Conservation (phyloP, 495 filamentous ascomycete species). For the Talaromyces trachyspermus region DNA sequence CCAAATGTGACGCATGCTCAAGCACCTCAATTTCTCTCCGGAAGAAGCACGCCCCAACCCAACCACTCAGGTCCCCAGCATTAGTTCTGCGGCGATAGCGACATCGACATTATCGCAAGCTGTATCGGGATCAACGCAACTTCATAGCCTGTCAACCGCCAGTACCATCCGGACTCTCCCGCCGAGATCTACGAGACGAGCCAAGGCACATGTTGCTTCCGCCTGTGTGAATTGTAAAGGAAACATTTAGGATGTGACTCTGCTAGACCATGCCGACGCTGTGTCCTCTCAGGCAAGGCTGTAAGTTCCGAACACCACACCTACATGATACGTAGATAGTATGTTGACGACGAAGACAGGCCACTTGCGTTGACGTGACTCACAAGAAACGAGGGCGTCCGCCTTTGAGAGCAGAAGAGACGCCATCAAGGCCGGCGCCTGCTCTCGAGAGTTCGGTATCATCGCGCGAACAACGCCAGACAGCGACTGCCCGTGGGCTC, state of each 20-base stretch:
- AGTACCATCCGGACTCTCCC: conserved; percentile 26
- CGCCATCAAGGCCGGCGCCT: conserved; percentile 30
- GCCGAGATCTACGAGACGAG: conserved; percentile 66
- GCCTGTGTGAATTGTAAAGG: conserved; percentile 97
- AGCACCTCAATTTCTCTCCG: conserved; percentile 21
- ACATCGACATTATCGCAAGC: conserved; percentile 18
- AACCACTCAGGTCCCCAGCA: conserved; percentile 8
- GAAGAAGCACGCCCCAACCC: conserved; percentile 21
- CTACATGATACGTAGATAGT: too few species aligned
- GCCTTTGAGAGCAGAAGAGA: conserved; percentile 77
- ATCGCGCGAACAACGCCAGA: conserved; percentile 20
- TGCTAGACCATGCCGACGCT: conserved; percentile 55
- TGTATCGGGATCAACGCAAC: conserved; percentile 18
- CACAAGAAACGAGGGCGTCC: conserved; percentile 95
- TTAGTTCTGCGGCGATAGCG: neutral
- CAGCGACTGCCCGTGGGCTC: conserved; percentile 19
- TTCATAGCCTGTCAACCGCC: conserved; percentile 12
- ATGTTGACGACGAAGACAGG: conserved; percentile 38
- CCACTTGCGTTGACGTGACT: conserved; percentile 87
- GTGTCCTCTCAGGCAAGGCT: conserved; percentile 56
- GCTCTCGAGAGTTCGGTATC: conserved; percentile 21
- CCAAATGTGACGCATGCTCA: conserved; percentile 1
- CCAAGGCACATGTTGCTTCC: conserved; percentile 93
- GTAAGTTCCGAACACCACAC: too few species aligned
- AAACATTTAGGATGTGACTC: conserved; percentile 82